phyloP scores from a whole-genome alignment of 768 basidiomycete genomes.

The Dioszegia hungarica region DNA sequence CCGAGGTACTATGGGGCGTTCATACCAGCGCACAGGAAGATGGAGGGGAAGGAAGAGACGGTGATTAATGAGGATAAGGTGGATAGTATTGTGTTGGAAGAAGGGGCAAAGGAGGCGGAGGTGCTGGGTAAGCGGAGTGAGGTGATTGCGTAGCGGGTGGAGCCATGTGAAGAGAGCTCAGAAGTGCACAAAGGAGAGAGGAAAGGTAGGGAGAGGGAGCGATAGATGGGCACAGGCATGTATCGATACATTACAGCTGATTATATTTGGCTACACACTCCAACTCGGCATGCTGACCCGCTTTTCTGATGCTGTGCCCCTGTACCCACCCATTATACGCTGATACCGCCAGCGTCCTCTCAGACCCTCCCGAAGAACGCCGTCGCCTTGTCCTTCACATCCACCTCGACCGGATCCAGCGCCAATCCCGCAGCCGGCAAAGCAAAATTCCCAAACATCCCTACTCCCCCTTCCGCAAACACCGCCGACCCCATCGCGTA shows the following conservation, averaged over 20 bases:
- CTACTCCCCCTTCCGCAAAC: constrained; percentile 13
- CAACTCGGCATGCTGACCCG: too few species aligned
- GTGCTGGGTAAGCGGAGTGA: background rate
- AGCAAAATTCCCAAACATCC: constrained; percentile 19
- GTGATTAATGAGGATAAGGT: constrained; percentile 3
- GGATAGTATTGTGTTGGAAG: background rate
- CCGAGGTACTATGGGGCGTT: constrained; percentile 11
- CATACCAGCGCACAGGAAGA: constrained; percentile 6
- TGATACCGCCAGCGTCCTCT: too few species aligned
- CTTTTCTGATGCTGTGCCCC: too few species aligned
- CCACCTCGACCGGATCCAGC: background rate
- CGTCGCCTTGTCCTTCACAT: background rate
- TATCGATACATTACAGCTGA: too few species aligned
- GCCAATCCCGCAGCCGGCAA: background rate
- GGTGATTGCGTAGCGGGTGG: background rate
- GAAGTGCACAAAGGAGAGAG: too few species aligned
- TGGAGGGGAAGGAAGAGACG: constrained; percentile 8
- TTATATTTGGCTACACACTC: too few species aligned
- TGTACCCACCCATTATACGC: too few species aligned
- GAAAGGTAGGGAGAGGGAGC: too few species aligned
- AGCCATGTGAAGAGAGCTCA: background rate
- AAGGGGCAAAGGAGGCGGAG: background rate
- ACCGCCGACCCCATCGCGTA: constrained; percentile 13
- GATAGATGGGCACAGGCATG: too few species aligned
- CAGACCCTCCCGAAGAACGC: background rate